These are phyloP conservation scores for Penicillium sp. DNA, from an alignment of 2,329 filamentous ascomycete genomes.

Conservation along the genomic window DNA sequence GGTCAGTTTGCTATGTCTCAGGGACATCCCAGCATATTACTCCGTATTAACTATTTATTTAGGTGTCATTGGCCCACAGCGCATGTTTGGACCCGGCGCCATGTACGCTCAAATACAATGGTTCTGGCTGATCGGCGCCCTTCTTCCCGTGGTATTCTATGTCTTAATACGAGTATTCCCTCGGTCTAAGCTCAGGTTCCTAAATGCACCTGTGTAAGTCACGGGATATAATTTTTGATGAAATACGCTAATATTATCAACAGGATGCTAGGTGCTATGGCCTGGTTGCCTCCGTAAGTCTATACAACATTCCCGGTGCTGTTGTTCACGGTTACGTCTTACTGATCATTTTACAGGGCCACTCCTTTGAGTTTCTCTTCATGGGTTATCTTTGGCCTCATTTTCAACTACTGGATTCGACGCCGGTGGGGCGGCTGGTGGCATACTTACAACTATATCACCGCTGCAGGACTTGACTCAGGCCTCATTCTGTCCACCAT, in stretches of 20 bases:
- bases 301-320: not conserved
- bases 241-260: not conserved
- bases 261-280: slow-evolving; percentile 30
- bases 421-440: slow-evolving; percentile 39
- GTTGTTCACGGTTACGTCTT: slow-evolving; percentile 21
- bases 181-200: slow-evolving; percentile 60
- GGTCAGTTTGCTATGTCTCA: slow-evolving; percentile 44
- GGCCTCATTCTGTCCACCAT: slow-evolving; percentile 64
- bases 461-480: slow-evolving; percentile 42
- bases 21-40: slow-evolving; percentile 37
- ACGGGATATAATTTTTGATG: not conserved
- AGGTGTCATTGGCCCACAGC: slow-evolving; percentile 64
- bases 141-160: slow-evolving; percentile 60
- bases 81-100: slow-evolving; percentile 63
- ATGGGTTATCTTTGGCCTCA: slow-evolving; percentile 58
- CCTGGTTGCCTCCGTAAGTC: slow-evolving; percentile 47
- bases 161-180: slow-evolving; percentile 59
- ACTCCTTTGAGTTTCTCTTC: slow-evolving; percentile 66
- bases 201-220: slow-evolving; percentile 56
- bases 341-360: slow-evolving; percentile 40
- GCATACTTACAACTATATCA: slow-evolving; percentile 44
- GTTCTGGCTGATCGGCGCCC: slow-evolving; percentile 67
- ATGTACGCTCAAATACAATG: slow-evolving; percentile 63
- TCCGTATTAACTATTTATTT: slow-evolving; percentile 26
- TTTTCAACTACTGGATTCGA: slow-evolving; percentile 42